Evolutionary conservation across 495 filamentous ascomycete species (phyloP).

Genomic region (Staphylotrichum longicolle): DNA sequence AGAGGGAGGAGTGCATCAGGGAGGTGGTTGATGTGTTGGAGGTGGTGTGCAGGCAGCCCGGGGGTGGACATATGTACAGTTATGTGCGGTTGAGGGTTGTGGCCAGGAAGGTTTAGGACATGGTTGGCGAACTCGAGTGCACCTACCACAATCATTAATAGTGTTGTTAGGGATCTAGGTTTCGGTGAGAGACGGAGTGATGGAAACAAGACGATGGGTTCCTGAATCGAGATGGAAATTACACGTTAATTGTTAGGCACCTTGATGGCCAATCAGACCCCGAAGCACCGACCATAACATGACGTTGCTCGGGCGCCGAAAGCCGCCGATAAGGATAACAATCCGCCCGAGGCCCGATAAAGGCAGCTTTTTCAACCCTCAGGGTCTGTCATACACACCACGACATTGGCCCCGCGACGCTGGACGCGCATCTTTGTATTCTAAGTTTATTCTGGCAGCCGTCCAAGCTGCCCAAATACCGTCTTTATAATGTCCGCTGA

Average conservation of each 20-base stretch:
- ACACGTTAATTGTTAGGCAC: not conserved
- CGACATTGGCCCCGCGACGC: not conserved
- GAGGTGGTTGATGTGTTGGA: slow-evolving; percentile 60
- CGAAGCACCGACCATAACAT: not conserved
- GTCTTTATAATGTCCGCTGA: slow-evolving; percentile 54
- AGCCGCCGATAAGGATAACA: slow-evolving; percentile 17
- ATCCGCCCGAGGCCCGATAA: slow-evolving; percentile 7
- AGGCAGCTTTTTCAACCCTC: slow-evolving; percentile 11
- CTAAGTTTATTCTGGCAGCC: not conserved
- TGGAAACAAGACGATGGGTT: no score
- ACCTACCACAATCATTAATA: not conserved
- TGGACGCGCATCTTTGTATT: not conserved
- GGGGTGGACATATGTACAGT: slow-evolving; percentile 61
- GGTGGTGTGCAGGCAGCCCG: slow-evolving; percentile 50
- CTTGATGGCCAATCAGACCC: slow-evolving; percentile 12
- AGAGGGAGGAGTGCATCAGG: slow-evolving; percentile 54
- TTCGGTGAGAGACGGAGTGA: not conserved
- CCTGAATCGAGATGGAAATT: no score
- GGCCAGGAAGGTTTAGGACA: slow-evolving; percentile 50
- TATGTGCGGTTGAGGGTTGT: slow-evolving; percentile 71
- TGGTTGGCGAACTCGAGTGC: not conserved
- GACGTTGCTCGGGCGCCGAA: slow-evolving; percentile 16
- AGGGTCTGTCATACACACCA: not conserved
- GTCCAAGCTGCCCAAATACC: not conserved
- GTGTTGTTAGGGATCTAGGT: not conserved